Evolutionary conservation across 2,329 filamentous ascomycete genomes (phyloP).

Genomic region (Ambrosiella beaveri): DNA sequence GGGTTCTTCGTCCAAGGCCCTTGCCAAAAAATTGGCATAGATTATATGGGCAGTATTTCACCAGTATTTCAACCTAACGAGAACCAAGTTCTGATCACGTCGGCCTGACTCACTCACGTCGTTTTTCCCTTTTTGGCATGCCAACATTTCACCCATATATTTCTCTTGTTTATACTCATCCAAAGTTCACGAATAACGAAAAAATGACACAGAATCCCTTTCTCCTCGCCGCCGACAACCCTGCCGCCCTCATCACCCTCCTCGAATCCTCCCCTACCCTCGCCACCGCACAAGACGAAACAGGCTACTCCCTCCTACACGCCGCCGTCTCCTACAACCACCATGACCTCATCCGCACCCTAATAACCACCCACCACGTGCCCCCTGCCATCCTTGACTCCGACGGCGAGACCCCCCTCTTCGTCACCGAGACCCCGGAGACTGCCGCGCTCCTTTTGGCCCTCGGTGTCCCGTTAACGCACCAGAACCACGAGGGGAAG

Average conservation of each 20-base stretch:
- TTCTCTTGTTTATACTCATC: not conserved
- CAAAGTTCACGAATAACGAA: not conserved
- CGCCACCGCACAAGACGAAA: slow-evolving; percentile 65
- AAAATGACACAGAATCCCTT: slow-evolving; percentile 44
- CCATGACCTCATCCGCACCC: slow-evolving; percentile 54
- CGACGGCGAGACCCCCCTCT: slow-evolving; percentile 86
- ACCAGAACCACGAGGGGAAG: slow-evolving; percentile 55
- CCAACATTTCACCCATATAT: too few species aligned
- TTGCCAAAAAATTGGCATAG: not conserved
- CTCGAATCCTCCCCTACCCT: slow-evolving; percentile 59
- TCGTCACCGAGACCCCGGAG: slow-evolving; percentile 68
- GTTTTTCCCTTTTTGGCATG: too few species aligned
- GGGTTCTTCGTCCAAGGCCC: not conserved
- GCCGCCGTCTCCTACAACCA: slow-evolving; percentile 89
- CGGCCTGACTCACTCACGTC: too few species aligned
- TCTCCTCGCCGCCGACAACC: slow-evolving; percentile 68
- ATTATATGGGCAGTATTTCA: not conserved
- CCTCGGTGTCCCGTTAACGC: slow-evolving; percentile 48
- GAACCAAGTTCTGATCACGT: too few species aligned
- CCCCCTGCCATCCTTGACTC: slow-evolving; percentile 72
- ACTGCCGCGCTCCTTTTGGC: slow-evolving; percentile 68
- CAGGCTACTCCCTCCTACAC: slow-evolving; percentile 89
- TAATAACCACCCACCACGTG: slow-evolving; percentile 62
- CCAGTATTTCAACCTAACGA: not conserved
- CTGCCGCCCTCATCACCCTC: slow-evolving; percentile 52